phyloP scores from a whole-genome alignment of 129 eudicot genomes.

The Pittosporum tobira region DNA sequence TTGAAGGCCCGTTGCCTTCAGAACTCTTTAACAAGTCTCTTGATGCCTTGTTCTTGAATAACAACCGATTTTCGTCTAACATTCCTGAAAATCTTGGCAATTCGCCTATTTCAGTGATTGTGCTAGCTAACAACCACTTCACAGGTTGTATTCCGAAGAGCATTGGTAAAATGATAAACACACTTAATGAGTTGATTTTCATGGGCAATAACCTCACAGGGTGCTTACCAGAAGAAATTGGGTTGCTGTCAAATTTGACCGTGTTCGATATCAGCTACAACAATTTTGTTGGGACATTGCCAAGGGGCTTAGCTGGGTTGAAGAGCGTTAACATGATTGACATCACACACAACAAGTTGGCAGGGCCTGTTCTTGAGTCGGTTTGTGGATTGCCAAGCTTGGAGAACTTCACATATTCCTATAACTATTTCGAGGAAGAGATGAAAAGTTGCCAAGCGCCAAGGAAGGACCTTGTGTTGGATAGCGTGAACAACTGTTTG shows the following conservation, averaged over 20 bases:
- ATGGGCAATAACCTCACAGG: slow-evolving; percentile 46
- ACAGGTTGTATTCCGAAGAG: slow-evolving; percentile 59
- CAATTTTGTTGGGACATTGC: slow-evolving; percentile 39
- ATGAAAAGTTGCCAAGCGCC: slow-evolving; percentile 24
- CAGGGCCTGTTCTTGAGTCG: slow-evolving; percentile 26
- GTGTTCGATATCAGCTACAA: slow-evolving; percentile 46
- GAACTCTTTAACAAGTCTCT: slow-evolving; percentile 40
- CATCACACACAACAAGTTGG: slow-evolving; percentile 34
- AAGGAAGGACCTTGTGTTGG: slow-evolving; percentile 8
- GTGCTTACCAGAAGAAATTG: slow-evolving; percentile 54
- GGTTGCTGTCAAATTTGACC: slow-evolving; percentile 11
- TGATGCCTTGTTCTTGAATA: slow-evolving; percentile 56
- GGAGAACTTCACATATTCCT: slow-evolving; percentile 21
- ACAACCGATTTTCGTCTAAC: slow-evolving; percentile 44
- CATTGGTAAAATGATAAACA: slow-evolving; percentile 41
- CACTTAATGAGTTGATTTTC: slow-evolving; percentile 39
- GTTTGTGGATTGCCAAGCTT: slow-evolving; percentile 39
- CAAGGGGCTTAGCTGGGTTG: slow-evolving; percentile 23
- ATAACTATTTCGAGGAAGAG: slow-evolving; percentile 39
- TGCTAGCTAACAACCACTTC: slow-evolving; percentile 51
- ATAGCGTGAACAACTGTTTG: slow-evolving; percentile 34
- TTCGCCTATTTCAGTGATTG: slow-evolving; percentile 50
- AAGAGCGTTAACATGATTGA: slow-evolving; percentile 26
- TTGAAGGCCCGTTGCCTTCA: slow-evolving; percentile 59
- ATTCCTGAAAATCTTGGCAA: slow-evolving; percentile 67